Base-by-base conservation (phyloP, 495 filamentous ascomycete genomes). In the Neurospora tetraspora region DNA sequence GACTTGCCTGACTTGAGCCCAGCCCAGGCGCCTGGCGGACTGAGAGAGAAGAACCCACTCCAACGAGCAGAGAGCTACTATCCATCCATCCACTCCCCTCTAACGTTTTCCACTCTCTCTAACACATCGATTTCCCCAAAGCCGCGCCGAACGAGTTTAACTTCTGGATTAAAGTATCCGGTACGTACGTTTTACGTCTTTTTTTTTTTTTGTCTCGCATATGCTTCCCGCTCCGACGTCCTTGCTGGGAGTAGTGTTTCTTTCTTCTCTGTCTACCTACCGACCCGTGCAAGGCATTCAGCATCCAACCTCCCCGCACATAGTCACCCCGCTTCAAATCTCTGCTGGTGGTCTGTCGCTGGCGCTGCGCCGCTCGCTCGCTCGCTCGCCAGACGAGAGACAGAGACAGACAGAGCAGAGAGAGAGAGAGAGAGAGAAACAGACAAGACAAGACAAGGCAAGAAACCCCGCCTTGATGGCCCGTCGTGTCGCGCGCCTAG, bases 261-360 rank as follows among this genome's bases (percentile, higher is more conserved):
- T 76, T 65, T 36, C 53, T n/a, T 76, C 53, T 23, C 73, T 76
- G 18, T 73, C 47, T 31, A 72, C n/a, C 23, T 72, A n/a, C 34
- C 59, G n/a, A 75, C 75, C 65, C 16, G 72, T 20, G 20, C 39
- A 61, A 61, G 23, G 53, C 23, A 61, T 61, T 34, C 12, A 61
- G 11, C 47, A 61, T 16, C 12, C 53, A 61, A 34, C 53, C 23
- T 61, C 53, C 53, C 27, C 27, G 27, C 53, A 61, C 27, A 34
- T 61, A 14, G 53, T 9, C 53, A 61, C 53, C 53, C 53, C 53
- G 53, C 53, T 61, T 61, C 53, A 61, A 61, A 61, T 61, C 23
- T 61, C 53, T 61, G 53, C 53, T 34, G 27, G 23, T 61, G 27
- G 53, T 61, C 10, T 53, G 45, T 53, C 27, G 53, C 53, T 61